Evolutionary conservation across 2,329 filamentous ascomycete species (phyloP).

Genomic region (Triangularia setosa): DNA sequence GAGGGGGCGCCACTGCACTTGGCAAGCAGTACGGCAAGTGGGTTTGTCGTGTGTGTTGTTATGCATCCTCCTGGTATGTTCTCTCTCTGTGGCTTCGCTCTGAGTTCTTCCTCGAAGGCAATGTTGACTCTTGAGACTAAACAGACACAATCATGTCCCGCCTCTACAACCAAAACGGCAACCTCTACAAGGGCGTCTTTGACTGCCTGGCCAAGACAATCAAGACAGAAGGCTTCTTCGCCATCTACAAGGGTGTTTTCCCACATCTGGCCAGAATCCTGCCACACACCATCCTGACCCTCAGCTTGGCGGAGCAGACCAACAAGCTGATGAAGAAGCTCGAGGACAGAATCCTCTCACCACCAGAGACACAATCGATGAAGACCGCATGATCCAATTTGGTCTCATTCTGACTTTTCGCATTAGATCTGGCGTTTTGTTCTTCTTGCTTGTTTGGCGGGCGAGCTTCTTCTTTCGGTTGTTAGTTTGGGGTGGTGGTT

Average conservation of each 20-base stretch:
- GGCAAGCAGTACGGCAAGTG: conserved; percentile 81
- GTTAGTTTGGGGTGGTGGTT: conserved; percentile 11
- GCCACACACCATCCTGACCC: conserved; percentile 90
- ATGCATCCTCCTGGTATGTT: conserved; percentile 89
- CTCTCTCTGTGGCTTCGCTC: no score
- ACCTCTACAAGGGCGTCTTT: conserved; percentile 89
- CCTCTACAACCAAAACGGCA: conserved; percentile 97
- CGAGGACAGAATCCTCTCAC: conserved; percentile 55
- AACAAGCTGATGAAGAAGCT: conserved; percentile 84
- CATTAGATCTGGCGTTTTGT: not conserved
- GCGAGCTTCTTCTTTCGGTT: conserved; percentile 4
- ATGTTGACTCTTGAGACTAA: not conserved
- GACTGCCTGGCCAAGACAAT: conserved; percentile 91
- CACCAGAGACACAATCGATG: conserved; percentile 9
- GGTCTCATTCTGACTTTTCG: conserved; percentile 8
- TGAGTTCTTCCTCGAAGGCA: not conserved
- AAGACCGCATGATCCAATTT: conserved; percentile 17
- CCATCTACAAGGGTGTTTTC: conserved; percentile 97
- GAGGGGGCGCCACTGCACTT: conserved; percentile 88
- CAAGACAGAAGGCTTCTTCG: conserved; percentile 82
- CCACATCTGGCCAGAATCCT: conserved; percentile 91
- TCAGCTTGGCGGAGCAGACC: conserved; percentile 93
- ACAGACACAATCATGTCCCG: conserved; percentile 97
- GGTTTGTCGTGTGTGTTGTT: conserved; percentile 93
- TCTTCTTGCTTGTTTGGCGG: not conserved